phyloP scores from a whole-genome alignment of 129 eudicot species.

The Flaveria robusta region DNA sequence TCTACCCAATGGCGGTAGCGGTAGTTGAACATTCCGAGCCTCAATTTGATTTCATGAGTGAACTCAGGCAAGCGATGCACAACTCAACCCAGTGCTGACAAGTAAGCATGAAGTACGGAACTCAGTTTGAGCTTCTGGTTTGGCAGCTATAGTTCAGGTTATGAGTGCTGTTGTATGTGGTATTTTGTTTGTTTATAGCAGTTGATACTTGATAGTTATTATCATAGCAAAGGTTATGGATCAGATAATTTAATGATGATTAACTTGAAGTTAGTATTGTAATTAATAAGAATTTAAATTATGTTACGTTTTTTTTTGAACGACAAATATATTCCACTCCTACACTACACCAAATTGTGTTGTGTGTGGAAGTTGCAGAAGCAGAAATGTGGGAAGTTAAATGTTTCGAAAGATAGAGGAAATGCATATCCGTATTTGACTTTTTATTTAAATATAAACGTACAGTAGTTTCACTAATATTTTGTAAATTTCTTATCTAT shows the following conservation, averaged over 20 bases:
- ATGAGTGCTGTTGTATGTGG: conserved; percentile 49
- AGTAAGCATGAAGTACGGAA: conserved; percentile 24
- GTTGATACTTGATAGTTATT: too few relatives aligned
- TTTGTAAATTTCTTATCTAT: too few relatives aligned
- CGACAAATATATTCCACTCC: too few relatives aligned
- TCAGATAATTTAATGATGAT: background rate
- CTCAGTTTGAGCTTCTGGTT: conserved; percentile 18
- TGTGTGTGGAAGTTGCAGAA: too few relatives aligned
- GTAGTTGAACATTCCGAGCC: conserved; percentile 40
- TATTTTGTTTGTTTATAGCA: conserved; percentile 11
- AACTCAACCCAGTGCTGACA: conserved; percentile 55
- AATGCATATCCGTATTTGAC: too few relatives aligned
- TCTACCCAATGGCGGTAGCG: conserved; percentile 33
- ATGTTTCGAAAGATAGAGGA: too few relatives aligned
- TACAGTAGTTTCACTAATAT: too few relatives aligned
- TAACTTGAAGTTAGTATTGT: background rate
- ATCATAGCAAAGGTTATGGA: too few relatives aligned
- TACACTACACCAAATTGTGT: too few relatives aligned
- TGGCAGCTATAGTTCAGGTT: conserved; percentile 17
- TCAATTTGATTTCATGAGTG: conserved; percentile 70
- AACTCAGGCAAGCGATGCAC: conserved; percentile 74
- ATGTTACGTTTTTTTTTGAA: too few relatives aligned
- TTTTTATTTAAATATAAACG: too few relatives aligned
- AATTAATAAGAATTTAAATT: background rate
- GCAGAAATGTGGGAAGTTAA: too few relatives aligned